Evolutionary conservation across 1,284 basidiomycete species (phyloP), one percentile per base, ranked within the genome.

Genomic region (Moniliophthora roreri): DNA sequence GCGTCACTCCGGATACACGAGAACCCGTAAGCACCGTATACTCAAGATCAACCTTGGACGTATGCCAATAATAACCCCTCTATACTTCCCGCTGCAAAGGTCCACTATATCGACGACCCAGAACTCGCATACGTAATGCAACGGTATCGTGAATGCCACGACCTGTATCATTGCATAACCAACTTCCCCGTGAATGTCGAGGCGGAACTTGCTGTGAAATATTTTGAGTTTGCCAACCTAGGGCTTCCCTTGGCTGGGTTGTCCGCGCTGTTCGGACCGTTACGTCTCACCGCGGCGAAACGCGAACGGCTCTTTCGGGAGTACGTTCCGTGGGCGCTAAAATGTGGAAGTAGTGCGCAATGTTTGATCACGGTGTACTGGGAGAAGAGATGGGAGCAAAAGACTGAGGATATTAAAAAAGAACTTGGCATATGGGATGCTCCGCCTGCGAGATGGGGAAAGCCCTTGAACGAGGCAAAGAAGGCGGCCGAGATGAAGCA

Each of bases 111-210:
- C 61, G 83, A 92, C 64, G 93, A 96, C 61, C 91, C 93, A 1
- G 93, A 95, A 63, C 81, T 96, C 10, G 95, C 95, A 24, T 97
- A 98, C 69, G 93, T 98, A 52, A 95, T 99, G 88, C 93, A 97
- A 62, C 88, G 97, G 40, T 99, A 99, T 69, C 89, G 97, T 36
- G 95, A 99, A 74, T 96, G 91, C 60, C 96, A 98, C 72, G 93
- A 98, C 72, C 89, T 97, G 63, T 97, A 97, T 68, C 96, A 98
- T 66, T 88, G 92, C 56, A 81, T 98, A 52, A 85, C 87, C 68
- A 85, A 85, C 55, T 81, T 98, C 23, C 95, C 94, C 0, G 93
- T 98, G 49, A 89, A 88, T 55, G 88, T 96, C 62, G 85, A 91
- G 51, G 93, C 91, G 52, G 97, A 99, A 70, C 82, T 98, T n/a